Conservation (phyloP, 257 asterid species). For the Fraxinus quadrangulata region DNA sequence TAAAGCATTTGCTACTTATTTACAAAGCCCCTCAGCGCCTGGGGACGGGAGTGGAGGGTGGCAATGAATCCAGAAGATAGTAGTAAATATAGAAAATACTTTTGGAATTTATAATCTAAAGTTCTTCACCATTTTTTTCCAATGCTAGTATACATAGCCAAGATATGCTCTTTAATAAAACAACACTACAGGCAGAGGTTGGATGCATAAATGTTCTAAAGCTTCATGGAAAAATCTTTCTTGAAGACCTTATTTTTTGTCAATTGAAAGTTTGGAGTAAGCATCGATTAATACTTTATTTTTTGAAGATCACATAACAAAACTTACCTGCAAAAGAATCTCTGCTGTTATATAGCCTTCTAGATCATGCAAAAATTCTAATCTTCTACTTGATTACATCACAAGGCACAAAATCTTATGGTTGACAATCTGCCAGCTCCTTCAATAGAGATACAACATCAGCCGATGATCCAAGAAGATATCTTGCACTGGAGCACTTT, state of each 20-base stretch:
- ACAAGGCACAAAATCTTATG: not conserved
- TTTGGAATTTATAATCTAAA: too few relatives aligned
- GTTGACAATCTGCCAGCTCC: conserved; percentile 44
- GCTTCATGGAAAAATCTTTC: not conserved
- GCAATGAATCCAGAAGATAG: too few relatives aligned
- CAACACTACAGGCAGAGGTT: too few relatives aligned
- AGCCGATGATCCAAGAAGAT: conserved; percentile 70
- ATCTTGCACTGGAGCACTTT: conserved; percentile 68
- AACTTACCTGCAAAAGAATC: not conserved
- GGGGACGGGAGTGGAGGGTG: conserved; percentile 5
- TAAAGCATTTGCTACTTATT: too few relatives aligned
- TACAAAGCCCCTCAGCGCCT: not conserved
- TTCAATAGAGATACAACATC: conserved; percentile 73
- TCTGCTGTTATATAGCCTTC: not conserved
- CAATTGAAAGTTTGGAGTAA: not conserved
- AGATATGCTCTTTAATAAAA: too few relatives aligned
- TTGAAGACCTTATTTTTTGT: not conserved
- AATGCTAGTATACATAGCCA: too few relatives aligned
- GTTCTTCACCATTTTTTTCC: too few relatives aligned
- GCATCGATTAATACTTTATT: not conserved
- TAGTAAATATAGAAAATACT: too few relatives aligned
- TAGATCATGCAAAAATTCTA: not conserved
- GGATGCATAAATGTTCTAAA: too few relatives aligned
- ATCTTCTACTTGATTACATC: not conserved
- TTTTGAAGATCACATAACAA: not conserved